Evolutionary conservation across 129 eudicot genomes (phyloP).

Genomic region (Ambrosia trifida): DNA sequence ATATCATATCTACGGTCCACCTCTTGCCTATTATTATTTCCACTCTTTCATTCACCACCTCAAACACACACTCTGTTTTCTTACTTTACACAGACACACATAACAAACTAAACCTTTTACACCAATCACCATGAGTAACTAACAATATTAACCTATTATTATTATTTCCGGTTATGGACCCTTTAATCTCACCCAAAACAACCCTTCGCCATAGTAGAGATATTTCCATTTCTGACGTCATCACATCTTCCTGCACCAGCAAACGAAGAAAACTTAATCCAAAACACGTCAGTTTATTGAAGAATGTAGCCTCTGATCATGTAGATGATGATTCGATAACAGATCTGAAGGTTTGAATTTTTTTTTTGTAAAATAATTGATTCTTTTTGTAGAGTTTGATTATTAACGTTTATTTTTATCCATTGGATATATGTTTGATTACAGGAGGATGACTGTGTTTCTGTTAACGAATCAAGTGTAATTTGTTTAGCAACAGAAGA

Average conservation of each 20-base stretch:
- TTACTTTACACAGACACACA: not conserved
- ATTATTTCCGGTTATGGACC: conserved; percentile 35
- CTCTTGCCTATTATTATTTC: conserved; percentile 34
- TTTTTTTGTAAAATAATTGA: not conserved
- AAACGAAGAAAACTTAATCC: conserved; percentile 36
- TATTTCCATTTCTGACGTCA: conserved; percentile 22
- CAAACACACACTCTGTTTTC: not conserved
- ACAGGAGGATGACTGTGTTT: conserved; percentile 38
- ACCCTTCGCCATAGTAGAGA: conserved; percentile 18
- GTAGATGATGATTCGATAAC: conserved; percentile 28
- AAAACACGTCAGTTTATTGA: conserved; percentile 3
- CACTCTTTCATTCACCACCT: conserved; percentile 26
- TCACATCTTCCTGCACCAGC: conserved; percentile 18
- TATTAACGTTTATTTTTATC: not conserved
- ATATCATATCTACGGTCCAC: conserved; percentile 23
- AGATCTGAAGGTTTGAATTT: conserved; percentile 40
- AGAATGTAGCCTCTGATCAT: conserved; percentile 32
- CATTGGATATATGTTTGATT: conserved; percentile 27
- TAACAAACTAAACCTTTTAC: too few species aligned
- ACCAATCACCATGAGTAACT: too few species aligned
- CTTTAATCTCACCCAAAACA: conserved; percentile 1
- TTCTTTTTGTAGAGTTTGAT: not conserved
- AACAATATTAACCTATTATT: too few species aligned
- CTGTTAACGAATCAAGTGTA: conserved; percentile 40
- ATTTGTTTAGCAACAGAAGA: conserved; percentile 43